These are phyloP conservation scores for Trichaptum fuscoviolaceum DNA, from an alignment of 768 basidiomycete species.

Conservation along the genomic window DNA sequence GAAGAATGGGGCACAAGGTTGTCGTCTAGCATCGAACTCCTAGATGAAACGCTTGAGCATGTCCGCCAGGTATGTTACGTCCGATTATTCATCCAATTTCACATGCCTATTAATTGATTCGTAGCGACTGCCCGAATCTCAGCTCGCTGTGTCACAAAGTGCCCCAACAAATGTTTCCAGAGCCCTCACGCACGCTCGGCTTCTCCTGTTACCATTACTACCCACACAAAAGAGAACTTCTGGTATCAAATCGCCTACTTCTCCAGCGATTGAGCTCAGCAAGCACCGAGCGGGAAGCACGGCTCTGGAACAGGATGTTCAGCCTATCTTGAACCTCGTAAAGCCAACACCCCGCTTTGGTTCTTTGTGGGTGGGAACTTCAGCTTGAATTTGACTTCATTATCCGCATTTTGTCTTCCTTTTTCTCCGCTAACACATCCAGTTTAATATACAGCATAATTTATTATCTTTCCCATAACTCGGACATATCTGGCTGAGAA, in stretches of 20 bases:
- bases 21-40: not conserved
- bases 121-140: not conserved
- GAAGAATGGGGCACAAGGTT: not conserved
- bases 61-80: not conserved
- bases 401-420: not conserved
- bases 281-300: conserved; percentile 53
- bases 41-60: not conserved
- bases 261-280: conserved; percentile 30
- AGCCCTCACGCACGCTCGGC: conserved; percentile 52
- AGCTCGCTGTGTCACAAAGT: not conserved
- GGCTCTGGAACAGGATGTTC: conserved; percentile 45
- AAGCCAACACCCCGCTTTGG: conserved; percentile 75
- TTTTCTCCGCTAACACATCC: not conserved
- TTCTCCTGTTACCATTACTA: conserved; percentile 55
- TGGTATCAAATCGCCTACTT: conserved; percentile 15
- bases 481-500: not conserved
- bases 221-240: conserved; percentile 26
- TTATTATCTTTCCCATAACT: not conserved
- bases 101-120: not conserved
- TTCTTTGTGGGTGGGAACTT: conserved; percentile 55
- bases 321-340: conserved; percentile 56
- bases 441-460: not conserved
- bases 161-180: conserved; percentile 21
- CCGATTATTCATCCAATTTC: not conserved
- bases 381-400: conserved; percentile 1